Base-by-base conservation (phyloP, 2,329 filamentous ascomycete species). In the Cylindrodendrum hubeiense region DNA sequence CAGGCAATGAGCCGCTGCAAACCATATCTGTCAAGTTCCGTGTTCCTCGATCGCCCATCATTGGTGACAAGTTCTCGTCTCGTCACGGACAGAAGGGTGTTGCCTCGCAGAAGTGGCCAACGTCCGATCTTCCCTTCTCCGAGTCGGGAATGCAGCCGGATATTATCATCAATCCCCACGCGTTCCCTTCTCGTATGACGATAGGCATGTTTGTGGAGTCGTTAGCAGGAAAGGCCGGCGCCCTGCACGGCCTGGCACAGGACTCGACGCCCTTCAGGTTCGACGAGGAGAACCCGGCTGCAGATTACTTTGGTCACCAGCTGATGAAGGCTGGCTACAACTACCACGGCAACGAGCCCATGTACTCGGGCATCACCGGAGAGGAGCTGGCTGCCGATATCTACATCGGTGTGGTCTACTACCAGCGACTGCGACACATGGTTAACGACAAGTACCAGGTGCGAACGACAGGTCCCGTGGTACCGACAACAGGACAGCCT, bases 361-460 rank as follows among this genome's bases (percentile, higher is more conserved):
- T 99, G 91, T 99, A 99, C 85, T 96, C 92, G 46, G 96, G 96
- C 44, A 95, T 98, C 79, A 99, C 96, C 0, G 96, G 96, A 67
- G 90, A 97, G 79, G 95, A 98, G 80, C 90, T 99, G 43, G 90
- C 91, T 21, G 95, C 94, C 7, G 96, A 99, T 78, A 98, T 99
- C 76, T 99, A 97, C 83, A 89, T 98, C 65, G 96, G 96, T 50
- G 91, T 98, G 12, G 96, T 99, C 66, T 98, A 98, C 86, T 99
- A 99, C 86, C 96, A 99, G 82, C 91, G 96, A 80, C 87, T 99
- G 66, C 88, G 96, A 79, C 96, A 99, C 90, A 99, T 99, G 96
- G 96, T 99, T 61, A 98, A 98, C 87, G 96, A 99, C 82, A 99
- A 99, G 82, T 99, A 93, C 86, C 96, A 99, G 81, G 96, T 98